Evolutionary conservation across 2,329 filamentous ascomycete species (phyloP).

Genomic region (Atkinsonella hypoxylon): DNA sequence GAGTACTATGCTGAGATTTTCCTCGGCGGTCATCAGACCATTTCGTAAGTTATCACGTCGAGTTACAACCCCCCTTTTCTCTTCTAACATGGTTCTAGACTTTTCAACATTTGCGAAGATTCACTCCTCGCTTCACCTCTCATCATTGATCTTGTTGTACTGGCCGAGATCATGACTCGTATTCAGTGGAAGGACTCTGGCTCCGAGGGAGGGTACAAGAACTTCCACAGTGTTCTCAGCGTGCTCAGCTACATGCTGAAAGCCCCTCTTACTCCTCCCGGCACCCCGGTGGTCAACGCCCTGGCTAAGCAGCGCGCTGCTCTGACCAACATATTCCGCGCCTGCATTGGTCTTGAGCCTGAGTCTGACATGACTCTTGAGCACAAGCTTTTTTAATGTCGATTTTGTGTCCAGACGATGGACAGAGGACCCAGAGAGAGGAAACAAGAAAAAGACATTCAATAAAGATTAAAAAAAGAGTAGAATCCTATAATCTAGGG

Average conservation of each 20-base stretch:
- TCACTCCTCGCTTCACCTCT: slow-evolving; percentile 89
- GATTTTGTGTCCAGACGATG: no score
- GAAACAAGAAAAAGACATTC: background rate
- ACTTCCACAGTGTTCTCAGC: slow-evolving; percentile 94
- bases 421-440: no score
- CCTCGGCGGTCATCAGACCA: slow-evolving; percentile 96
- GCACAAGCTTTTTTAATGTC: slow-evolving; percentile 81
- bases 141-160: slow-evolving; percentile 90
- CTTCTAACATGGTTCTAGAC: slow-evolving; percentile 34
- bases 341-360: slow-evolving; percentile 89
- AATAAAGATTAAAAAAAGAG: background rate
- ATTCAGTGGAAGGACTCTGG: slow-evolving; percentile 73
- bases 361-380: slow-evolving; percentile 98
- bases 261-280: slow-evolving; percentile 86
- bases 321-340: slow-evolving; percentile 96
- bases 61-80: background rate
- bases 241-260: slow-evolving; percentile 98
- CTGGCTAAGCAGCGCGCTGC: slow-evolving; percentile 92
- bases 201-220: slow-evolving; percentile 60
- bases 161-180: slow-evolving; percentile 97
- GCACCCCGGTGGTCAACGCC: slow-evolving; percentile 90
- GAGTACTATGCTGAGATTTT: slow-evolving; percentile 99
- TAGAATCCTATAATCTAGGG: slow-evolving; percentile 2
- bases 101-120: slow-evolving; percentile 99
- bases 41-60: slow-evolving; percentile 45